Evolutionary conservation across 2,329 filamentous ascomycete genomes (phyloP), one percentile per base, ranked within the genome.

Genomic region (Aspergillus pseudotamarii): DNA sequence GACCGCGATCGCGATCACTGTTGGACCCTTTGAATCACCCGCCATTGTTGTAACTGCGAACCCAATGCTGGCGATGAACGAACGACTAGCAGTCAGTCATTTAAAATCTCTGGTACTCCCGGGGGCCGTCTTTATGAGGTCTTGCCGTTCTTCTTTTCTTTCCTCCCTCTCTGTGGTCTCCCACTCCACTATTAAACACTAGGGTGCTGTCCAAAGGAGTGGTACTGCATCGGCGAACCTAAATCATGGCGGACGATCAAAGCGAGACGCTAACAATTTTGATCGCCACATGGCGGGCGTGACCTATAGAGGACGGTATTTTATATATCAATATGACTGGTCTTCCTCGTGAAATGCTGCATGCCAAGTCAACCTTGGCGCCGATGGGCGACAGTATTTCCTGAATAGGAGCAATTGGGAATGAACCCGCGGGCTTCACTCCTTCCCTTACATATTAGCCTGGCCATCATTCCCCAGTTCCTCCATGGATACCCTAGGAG

Each of bases 1-100:
- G 56, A 81, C 70, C 32, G 73, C 68, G 50, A 81, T 69, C 23
- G 73, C 74, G 26, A 69, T 63, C 36, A 80, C 75, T 10, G 71
- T 69, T 16, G 75, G 75, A 11, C 75, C 76, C 48, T 76, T 74
- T 14, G 75, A 72, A n/a, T 75, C 73, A 3, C 51, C 41, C 16
- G 55, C 60, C 60, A 58, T 62, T 38, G 8, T 21, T 8, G 21
- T 9, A 5, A 16, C 23, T 11, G 23, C 3, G 30, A 36, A 21
- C 21, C 21, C n/a, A 50, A 10, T 51, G 16, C 28, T 41, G 23
- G 6, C 4, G 28, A 10, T 9, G 48, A 51, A 51, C 14, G 48
- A 51, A 19, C 26, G 48, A 51, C 48, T 30, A 30, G 26, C 12
- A n/a, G 48, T 51, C 28, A 32, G 16, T 32, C 28, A 32, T n/a